These are phyloP conservation scores for Trichoderma gamsii DNA, from an alignment of 495 filamentous ascomycete species.

Conservation along the genomic window DNA sequence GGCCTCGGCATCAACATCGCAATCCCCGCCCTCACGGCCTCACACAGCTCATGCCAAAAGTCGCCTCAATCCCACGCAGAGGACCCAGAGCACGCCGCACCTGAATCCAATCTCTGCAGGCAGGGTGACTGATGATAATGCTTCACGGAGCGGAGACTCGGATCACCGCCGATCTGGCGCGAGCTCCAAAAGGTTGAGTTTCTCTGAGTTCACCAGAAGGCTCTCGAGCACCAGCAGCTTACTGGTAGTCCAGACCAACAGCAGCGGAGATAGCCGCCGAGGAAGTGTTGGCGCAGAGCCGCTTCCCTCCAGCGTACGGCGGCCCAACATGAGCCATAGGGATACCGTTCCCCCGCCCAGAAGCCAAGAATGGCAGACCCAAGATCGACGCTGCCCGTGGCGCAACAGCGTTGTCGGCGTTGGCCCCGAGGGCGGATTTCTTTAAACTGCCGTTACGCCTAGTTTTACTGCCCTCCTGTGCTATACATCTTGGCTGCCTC, in stretches of 20 bases:
- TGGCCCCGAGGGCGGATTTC: constrained; percentile 38
- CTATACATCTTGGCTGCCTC: background rate
- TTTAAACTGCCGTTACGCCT: constrained; percentile 20
- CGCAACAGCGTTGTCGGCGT: constrained; percentile 50
- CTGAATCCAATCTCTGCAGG: constrained; percentile 22
- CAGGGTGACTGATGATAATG: background rate
- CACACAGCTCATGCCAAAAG: constrained; percentile 40
- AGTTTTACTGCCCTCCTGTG: background rate
- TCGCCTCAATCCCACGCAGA: constrained; percentile 34
- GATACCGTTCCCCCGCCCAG: constrained; percentile 21
- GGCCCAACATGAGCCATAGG: constrained; percentile 16
- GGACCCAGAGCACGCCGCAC: constrained; percentile 42
- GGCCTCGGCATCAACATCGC: background rate
- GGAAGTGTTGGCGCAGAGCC: constrained; percentile 39
- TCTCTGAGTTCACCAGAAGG: constrained; percentile 49
- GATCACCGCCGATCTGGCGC: constrained; percentile 39
- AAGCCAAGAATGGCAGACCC: constrained; percentile 15
- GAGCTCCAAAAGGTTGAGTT: constrained; percentile 44
- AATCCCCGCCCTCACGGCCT: constrained; percentile 29
- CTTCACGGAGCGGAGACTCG: background rate
- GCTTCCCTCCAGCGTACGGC: constrained; percentile 2
- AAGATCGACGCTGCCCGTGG: constrained; percentile 32
- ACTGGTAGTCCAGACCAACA: constrained; percentile 49
- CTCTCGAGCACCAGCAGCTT: constrained; percentile 48
- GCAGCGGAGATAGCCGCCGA: constrained; percentile 39